Conservation (phyloP, 805 yeast species). For the Yamadazyma takamatsuzukensis region DNA sequence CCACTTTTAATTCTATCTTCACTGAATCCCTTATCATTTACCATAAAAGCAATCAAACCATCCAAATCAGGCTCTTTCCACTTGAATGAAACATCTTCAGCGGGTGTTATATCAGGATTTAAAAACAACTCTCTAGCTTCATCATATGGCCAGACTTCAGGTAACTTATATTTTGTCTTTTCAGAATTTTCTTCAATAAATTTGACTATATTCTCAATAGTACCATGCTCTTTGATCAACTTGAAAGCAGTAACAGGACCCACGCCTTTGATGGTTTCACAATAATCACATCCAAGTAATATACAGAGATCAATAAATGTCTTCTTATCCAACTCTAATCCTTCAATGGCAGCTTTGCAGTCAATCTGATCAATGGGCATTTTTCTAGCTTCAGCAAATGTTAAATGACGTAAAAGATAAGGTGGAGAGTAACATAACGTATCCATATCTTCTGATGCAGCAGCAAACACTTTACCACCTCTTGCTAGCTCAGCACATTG, state of each 20-base stretch:
- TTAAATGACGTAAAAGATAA: slow-evolving; percentile 76
- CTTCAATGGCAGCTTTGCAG: slow-evolving; percentile 64
- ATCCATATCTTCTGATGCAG: slow-evolving; percentile 99
- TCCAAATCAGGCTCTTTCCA: slow-evolving; percentile 90
- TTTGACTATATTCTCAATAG: slow-evolving; percentile 74
- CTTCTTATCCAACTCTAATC: slow-evolving; percentile 65
- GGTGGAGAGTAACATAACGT: slow-evolving; percentile 91
- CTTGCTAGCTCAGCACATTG: slow-evolving; percentile 94
- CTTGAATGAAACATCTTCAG: slow-evolving; percentile 62
- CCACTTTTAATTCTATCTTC: slow-evolving; percentile 91
- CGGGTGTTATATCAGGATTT: slow-evolving; percentile 73
- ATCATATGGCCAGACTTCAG: slow-evolving; percentile 91
- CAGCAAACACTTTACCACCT: slow-evolving; percentile 90
- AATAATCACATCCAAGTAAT: slow-evolving; percentile 92
- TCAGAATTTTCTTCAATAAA: slow-evolving; percentile 51
- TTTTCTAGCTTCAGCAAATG: slow-evolving; percentile 91
- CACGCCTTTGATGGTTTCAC: slow-evolving; percentile 91
- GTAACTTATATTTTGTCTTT: slow-evolving; percentile 70
- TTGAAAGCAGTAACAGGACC: slow-evolving; percentile 95
- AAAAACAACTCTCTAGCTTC: slow-evolving; percentile 83
- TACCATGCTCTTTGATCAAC: slow-evolving; percentile 78
- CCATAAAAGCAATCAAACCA: slow-evolving; percentile 79
- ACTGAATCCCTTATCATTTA: slow-evolving; percentile 82
- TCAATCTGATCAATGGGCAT: slow-evolving; percentile 85
- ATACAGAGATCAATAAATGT: slow-evolving; percentile 91